phyloP scores from a whole-genome alignment of 495 filamentous ascomycete genomes.

The Penicillium cinerascens region DNA sequence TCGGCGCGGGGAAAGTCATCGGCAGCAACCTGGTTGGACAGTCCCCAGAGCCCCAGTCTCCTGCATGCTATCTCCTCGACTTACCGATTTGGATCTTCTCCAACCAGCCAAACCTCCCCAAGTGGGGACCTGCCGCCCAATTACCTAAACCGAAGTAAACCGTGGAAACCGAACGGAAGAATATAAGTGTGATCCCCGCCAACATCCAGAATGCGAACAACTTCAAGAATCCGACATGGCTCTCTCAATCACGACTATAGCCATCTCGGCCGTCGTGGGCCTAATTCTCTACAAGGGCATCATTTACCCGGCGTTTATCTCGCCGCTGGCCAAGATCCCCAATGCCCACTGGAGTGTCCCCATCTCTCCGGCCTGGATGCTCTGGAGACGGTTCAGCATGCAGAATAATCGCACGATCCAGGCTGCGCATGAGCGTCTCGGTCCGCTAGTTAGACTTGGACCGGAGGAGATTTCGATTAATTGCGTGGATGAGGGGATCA shows the following conservation, averaged over 20 bases:
- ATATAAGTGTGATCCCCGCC: neutral
- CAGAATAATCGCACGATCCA: slow-evolving; percentile 61
- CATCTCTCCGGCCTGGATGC: slow-evolving; percentile 66
- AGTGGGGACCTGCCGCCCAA: too few species aligned
- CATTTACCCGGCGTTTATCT: slow-evolving; percentile 60
- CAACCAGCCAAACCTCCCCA: neutral
- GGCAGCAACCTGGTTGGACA: slow-evolving; percentile 9
- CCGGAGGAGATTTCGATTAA: slow-evolving; percentile 60
- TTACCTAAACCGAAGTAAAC: neutral
- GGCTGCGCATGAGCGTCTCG: slow-evolving; percentile 52
- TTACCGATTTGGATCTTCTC: neutral
- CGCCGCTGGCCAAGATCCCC: slow-evolving; percentile 66
- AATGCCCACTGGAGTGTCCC: slow-evolving; percentile 65
- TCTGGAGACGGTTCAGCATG: slow-evolving; percentile 53
- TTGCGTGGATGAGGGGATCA: slow-evolving; percentile 58
- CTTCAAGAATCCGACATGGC: slow-evolving; percentile 27
- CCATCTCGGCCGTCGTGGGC: slow-evolving; percentile 11
- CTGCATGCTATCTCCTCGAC: neutral
- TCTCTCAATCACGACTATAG: slow-evolving; percentile 16
- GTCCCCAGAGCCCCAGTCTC: neutral
- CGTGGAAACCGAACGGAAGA: too few species aligned
- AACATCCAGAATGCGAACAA: neutral
- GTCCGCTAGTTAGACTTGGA: slow-evolving; percentile 52
- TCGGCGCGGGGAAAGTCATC: slow-evolving; percentile 4
- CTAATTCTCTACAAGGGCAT: slow-evolving; percentile 51